phyloP scores from a whole-genome alignment of 1,284 basidiomycete genomes.

The Ceratobasidium sp. region DNA sequence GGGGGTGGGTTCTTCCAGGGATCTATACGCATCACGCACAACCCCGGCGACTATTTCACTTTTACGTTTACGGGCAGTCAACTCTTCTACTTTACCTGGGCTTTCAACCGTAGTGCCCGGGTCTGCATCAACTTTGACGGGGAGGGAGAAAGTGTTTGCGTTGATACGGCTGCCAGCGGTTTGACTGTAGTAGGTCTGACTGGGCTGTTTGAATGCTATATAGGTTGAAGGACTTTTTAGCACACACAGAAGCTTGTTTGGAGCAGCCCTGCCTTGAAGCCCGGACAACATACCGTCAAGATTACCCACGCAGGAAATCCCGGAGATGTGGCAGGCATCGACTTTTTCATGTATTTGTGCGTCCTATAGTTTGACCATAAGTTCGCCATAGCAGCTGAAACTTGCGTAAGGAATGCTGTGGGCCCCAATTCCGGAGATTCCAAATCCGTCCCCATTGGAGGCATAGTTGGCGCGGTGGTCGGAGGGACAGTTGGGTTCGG shows the following conservation, averaged over 20 bases:
- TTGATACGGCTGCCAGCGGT: background rate
- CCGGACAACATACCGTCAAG: background rate
- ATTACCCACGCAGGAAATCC: background rate
- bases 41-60: background rate
- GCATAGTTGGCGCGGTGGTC: background rate
- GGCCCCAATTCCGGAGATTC: too few relatives aligned
- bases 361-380: background rate
- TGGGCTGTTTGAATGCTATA: too few relatives aligned
- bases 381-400: background rate
- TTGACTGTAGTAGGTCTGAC: background rate
- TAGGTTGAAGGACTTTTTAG: background rate
- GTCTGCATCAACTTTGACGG: background rate
- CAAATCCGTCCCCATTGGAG: background rate
- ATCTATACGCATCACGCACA: background rate
- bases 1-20: background rate
- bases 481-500: background rate
- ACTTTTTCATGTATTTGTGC: slow-evolving; percentile 1
- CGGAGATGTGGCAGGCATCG: background rate
- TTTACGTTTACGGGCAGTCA: background rate
- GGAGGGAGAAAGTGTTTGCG: background rate
- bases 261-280: background rate
- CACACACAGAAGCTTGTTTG: background rate
- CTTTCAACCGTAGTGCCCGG: background rate
- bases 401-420: background rate
- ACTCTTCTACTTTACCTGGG: background rate